phyloP scores from a whole-genome alignment of 768 basidiomycete species.

The Lentinula detonsa region DNA sequence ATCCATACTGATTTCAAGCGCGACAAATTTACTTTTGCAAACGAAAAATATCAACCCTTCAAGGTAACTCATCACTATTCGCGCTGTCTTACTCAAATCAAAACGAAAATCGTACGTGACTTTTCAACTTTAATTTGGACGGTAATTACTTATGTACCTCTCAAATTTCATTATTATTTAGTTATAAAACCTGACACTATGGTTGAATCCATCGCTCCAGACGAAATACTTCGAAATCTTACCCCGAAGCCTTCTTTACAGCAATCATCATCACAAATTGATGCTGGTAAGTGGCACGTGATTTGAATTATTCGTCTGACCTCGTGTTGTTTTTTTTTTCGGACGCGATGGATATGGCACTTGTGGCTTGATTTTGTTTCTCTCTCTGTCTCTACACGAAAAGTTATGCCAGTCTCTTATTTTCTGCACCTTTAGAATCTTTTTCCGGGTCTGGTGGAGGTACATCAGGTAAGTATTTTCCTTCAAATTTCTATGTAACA shows the following conservation, averaged over 20 bases:
- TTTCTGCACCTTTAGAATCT: background rate
- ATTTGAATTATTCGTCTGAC: background rate
- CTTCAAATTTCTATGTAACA: background rate
- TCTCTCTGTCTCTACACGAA: background rate
- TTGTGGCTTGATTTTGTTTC: background rate
- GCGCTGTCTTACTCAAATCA: background rate
- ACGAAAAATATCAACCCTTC: background rate
- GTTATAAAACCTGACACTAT: background rate
- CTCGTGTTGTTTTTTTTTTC: background rate
- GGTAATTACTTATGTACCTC: background rate
- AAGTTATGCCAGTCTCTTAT: conserved; percentile 7
- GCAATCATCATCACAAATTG: background rate
- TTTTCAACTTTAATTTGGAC: background rate
- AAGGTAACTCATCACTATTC: background rate
- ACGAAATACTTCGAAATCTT: background rate
- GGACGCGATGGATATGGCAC: background rate
- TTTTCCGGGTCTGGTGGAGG: conserved; percentile 1
- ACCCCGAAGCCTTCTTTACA: background rate
- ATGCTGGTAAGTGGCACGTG: background rate
- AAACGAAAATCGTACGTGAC: background rate
- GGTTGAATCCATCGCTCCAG: background rate
- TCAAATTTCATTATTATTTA: background rate
- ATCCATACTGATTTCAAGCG: background rate
- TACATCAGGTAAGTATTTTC: conserved; percentile 1
- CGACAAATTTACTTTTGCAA: background rate